phyloP scores from a whole-genome alignment of 2,329 filamentous ascomycete genomes.

The Phialophora chinensis region DNA sequence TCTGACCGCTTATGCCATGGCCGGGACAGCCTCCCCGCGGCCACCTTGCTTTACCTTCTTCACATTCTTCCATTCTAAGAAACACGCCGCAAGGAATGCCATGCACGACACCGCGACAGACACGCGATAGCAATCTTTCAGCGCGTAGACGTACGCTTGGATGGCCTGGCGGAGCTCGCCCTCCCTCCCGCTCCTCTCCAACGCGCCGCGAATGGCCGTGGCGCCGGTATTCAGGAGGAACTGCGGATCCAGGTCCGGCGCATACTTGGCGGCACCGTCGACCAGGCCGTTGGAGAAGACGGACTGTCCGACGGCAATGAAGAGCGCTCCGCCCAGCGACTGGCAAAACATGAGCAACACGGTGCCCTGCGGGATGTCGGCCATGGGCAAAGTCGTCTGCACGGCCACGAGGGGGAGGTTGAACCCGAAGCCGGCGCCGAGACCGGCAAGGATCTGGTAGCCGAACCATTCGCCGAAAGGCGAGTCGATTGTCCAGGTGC shows the following conservation, averaged over 20 bases:
- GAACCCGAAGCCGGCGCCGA: constrained; percentile 40
- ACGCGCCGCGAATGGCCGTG: constrained; percentile 48
- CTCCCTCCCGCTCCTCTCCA: constrained; percentile 43
- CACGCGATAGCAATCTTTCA: constrained; percentile 34
- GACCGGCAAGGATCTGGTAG: constrained; percentile 42
- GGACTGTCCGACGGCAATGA: constrained; percentile 68
- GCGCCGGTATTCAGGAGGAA: constrained; percentile 51
- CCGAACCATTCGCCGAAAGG: constrained; percentile 40
- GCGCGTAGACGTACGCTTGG: constrained; percentile 43
- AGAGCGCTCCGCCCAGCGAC: constrained; percentile 68
- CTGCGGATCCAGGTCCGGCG: constrained; percentile 46
- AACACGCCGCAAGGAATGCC: constrained; percentile 28
- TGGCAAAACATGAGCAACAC: constrained; percentile 64
- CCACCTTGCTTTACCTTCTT: constrained; percentile 25
- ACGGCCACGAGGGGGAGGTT: constrained; percentile 43
- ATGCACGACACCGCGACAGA: constrained; percentile 31
- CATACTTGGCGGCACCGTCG: constrained; percentile 55
- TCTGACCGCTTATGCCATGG: constrained; percentile 12
- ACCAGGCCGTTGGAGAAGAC: constrained; percentile 70
- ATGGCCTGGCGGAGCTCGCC: constrained; percentile 39
- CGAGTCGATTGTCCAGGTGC: constrained; percentile 40
- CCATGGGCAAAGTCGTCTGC: constrained; percentile 38
- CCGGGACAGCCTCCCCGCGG: constrained; percentile 15
- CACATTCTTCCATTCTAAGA: constrained; percentile 39
- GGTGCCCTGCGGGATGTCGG: constrained; percentile 41